These are phyloP conservation scores for Forsythia suspensa DNA, from an alignment of 257 asterid genomes.

Conservation along the genomic window DNA sequence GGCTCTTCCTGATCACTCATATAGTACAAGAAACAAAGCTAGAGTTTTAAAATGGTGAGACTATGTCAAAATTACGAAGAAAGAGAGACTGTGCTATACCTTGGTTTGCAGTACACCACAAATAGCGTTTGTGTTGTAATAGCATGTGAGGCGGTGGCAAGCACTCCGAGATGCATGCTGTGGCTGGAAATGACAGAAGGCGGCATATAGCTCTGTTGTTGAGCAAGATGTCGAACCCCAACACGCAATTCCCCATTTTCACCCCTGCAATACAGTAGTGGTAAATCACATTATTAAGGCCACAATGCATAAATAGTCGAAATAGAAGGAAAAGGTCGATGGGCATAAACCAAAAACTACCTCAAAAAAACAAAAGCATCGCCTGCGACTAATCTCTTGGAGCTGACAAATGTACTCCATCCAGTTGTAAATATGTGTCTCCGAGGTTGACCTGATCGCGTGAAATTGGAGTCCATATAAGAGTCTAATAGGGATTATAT, in stretches of 20 bases:
- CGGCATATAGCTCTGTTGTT: conserved; percentile 67
- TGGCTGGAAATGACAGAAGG: conserved; percentile 84
- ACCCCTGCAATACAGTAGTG: conserved; percentile 40
- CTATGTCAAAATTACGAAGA: too few relatives aligned
- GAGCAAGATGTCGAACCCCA: conserved; percentile 75
- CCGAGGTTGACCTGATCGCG: conserved; percentile 71
- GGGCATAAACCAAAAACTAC: conserved; percentile 27
- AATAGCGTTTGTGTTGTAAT: conserved; percentile 61
- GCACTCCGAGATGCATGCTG: conserved; percentile 92
- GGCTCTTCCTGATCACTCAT: conserved; percentile 58
- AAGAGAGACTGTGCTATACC: conserved; percentile 32
- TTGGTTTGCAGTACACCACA: conserved; percentile 74
- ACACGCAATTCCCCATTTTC: conserved; percentile 69
- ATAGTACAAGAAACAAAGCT: background rate
- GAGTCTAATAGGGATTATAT: too few relatives aligned
- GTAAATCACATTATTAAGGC: background rate
- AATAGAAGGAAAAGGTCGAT: too few relatives aligned
- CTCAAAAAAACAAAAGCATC: conserved; percentile 71
- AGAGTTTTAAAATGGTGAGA: background rate
- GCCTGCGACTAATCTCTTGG: conserved; percentile 73
- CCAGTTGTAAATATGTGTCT: conserved; percentile 85
- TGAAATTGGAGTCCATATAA: background rate
- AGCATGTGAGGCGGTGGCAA: conserved; percentile 86
- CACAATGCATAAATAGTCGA: background rate
- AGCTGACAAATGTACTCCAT: conserved; percentile 81